These are phyloP conservation scores for Tripterygium wilfordii DNA, from an alignment of 177 flowering plant species.

Conservation along the genomic window DNA sequence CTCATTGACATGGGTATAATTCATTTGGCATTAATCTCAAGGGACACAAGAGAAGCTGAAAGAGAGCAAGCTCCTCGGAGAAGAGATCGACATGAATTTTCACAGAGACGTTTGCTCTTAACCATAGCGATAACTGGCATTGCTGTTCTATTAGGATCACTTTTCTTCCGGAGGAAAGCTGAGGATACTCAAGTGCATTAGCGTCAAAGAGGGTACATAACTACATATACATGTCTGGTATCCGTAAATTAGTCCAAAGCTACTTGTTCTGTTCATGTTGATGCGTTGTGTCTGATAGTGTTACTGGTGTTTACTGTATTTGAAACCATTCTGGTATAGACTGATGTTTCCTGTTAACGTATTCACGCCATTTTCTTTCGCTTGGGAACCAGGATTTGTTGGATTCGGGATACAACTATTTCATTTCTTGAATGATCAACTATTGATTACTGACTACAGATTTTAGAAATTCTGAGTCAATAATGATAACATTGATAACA, in stretches of 20 bases:
- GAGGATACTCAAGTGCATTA: constrained; percentile 34
- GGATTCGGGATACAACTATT: no score
- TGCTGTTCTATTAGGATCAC: constrained; percentile 76
- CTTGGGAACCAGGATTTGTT: no score
- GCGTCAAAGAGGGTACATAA: constrained; percentile 7
- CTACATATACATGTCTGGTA: no score
- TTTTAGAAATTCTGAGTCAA: no score
- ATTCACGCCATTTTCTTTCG: no score
- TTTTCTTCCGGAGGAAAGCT: constrained; percentile 62
- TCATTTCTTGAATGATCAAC: no score
- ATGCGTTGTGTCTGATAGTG: background rate
- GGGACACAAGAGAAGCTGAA: constrained; percentile 36
- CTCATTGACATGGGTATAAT: constrained; percentile 2
- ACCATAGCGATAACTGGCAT: constrained; percentile 92
- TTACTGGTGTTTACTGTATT: no score
- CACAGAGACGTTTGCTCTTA: constrained; percentile 46
- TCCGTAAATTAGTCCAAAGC: constrained; percentile 6
- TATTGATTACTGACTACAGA: no score
- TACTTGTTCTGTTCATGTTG: no score
- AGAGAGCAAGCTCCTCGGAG: constrained; percentile 49
- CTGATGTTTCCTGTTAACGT: no score
- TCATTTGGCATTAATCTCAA: constrained; percentile 11
- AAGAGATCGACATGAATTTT: constrained; percentile 44
- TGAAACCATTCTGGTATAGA: no score
- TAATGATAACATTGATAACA: no score